phyloP scores from a whole-genome alignment of 1,284 basidiomycete genomes.

The Tetrapyrgos nigripes region DNA sequence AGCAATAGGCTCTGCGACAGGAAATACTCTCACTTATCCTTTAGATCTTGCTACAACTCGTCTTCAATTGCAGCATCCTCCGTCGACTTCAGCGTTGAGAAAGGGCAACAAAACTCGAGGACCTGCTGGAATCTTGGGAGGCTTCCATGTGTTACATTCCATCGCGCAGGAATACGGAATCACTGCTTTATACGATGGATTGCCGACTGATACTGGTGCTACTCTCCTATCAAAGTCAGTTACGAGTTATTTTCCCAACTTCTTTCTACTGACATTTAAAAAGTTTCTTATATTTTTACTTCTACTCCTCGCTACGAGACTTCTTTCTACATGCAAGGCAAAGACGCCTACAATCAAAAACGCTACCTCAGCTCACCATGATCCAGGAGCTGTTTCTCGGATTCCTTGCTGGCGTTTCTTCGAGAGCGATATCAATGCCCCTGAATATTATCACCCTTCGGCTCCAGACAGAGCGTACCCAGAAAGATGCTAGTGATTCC shows the following conservation, averaged over 20 bases:
- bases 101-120: constrained; percentile 1
- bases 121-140: constrained; percentile 25
- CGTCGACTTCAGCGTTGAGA: constrained; percentile 18
- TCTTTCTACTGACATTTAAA: background rate
- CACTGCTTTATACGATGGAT: constrained; percentile 53
- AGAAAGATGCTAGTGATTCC: constrained; percentile 33
- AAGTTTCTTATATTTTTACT: constrained; percentile 57
- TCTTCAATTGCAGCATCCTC: constrained; percentile 37
- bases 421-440: constrained; percentile 58
- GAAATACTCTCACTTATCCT: constrained; percentile 59
- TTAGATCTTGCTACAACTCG: constrained; percentile 60
- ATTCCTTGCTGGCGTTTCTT: constrained; percentile 58
- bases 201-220: constrained; percentile 56
- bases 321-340: constrained; percentile 24
- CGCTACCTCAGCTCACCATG: constrained; percentile 33
- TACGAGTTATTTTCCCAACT: background rate
- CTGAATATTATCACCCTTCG: constrained; percentile 57
- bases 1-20: constrained; percentile 57
- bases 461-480: constrained; percentile 48
- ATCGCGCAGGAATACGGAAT: constrained; percentile 48
- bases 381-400: constrained; percentile 56
- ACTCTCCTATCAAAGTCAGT: constrained; percentile 59
- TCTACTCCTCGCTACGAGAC: constrained; percentile 46
- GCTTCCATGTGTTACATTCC: constrained; percentile 40
- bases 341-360: background rate